A percentile compares a stretch with the other conserved stretches of the same genome.
phyloP scores from a whole-genome alignment of 2,329 filamentous ascomycete species.

The Colletotrichum destructivum region DNA sequence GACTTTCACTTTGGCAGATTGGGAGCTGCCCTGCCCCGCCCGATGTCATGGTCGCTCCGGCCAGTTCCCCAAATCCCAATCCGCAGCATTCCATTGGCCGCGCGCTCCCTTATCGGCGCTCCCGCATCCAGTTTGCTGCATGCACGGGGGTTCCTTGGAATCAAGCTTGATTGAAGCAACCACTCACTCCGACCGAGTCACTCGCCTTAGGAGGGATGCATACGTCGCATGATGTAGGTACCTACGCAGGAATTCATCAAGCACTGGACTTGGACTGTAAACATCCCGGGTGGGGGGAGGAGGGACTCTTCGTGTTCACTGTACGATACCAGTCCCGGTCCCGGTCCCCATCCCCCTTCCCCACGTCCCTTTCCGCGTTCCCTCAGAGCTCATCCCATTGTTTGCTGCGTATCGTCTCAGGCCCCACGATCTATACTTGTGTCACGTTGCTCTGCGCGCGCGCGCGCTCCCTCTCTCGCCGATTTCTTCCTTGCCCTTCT shows the following conservation, averaged over 20 bases:
- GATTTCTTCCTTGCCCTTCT: not conserved
- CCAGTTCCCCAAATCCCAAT: conserved; percentile 7
- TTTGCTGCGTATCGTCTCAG: not conserved
- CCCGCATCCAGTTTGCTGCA: conserved; percentile 22
- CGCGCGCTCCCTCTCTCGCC: not conserved
- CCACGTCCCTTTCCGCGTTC: conserved; percentile 9
- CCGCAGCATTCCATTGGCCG: conserved; percentile 29
- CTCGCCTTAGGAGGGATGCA: not conserved
- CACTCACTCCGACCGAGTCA: too few species aligned
- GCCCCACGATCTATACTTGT: conserved; percentile 29
- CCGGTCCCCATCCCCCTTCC: not conserved
- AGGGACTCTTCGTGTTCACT: too few species aligned
- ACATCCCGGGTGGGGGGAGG: too few species aligned
- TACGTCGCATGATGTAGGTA: not conserved
- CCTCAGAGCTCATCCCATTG: not conserved
- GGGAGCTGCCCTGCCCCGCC: conserved; percentile 2
- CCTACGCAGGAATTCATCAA: not conserved
- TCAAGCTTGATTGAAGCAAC: not conserved
- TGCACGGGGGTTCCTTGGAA: conserved; percentile 31
- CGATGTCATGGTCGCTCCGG: conserved; percentile 13
- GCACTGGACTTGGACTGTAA: not conserved
- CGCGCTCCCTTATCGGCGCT: conserved; percentile 36
- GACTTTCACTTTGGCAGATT: too few species aligned
- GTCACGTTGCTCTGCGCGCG: not conserved
- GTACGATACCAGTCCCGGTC: too few species aligned